phyloP scores from a whole-genome alignment of 495 filamentous ascomycete species.

The Podospora sp. region DNA sequence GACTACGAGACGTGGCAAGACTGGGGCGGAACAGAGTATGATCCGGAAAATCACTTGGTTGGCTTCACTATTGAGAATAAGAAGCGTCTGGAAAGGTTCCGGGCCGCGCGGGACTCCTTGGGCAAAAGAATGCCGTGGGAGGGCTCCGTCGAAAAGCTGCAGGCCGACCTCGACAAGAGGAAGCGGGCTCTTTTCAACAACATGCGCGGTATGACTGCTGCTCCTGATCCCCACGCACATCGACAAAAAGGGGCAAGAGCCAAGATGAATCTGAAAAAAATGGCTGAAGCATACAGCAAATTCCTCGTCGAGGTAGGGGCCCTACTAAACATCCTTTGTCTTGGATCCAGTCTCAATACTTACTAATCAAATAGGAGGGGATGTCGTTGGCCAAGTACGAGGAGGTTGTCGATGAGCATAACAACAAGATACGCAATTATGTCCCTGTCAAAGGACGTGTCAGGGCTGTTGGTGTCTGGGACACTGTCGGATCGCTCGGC shows the following conservation, averaged over 20 bases:
- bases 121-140: background rate
- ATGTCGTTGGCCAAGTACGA: background rate
- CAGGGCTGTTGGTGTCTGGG: conserved; percentile 52
- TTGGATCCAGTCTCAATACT: background rate
- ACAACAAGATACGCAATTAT: background rate
- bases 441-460: conserved; percentile 23
- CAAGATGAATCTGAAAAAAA: background rate
- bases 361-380: background rate
- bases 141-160: background rate
- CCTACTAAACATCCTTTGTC: background rate
- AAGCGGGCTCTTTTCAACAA: background rate
- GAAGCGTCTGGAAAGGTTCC: conserved; percentile 31
- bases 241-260: background rate
- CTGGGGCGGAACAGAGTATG: conserved; percentile 23
- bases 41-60: conserved; percentile 27
- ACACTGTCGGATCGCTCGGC: conserved; percentile 55
- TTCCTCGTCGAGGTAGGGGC: background rate
- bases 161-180: background rate
- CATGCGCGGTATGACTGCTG: background rate
- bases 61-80: conserved; percentile 29
- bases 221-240: background rate
- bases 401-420: background rate
- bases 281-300: background rate
- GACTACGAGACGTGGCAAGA: conserved; percentile 37
- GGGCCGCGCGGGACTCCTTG: background rate